Percentiles rank a stretch among this genome's conserved stretches.
Evolutionary conservation across 805 yeast species (phyloP).

Genomic region (Peterozyma xylosa): DNA sequence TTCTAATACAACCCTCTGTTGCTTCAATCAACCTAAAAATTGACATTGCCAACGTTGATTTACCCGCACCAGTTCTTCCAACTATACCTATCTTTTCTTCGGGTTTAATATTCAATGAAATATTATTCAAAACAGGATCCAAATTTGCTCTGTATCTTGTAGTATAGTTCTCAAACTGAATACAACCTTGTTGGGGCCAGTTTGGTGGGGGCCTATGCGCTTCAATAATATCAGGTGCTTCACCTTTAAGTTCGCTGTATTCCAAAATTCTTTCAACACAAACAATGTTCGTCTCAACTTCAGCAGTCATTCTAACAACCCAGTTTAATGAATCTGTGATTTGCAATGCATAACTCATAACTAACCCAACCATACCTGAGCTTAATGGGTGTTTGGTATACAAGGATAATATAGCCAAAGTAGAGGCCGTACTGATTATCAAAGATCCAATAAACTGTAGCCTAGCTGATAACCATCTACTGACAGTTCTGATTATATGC

Average conservation of each 20-base stretch:
- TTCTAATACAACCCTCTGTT: constrained; percentile 53
- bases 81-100: constrained; percentile 90
- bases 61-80: constrained; percentile 97
- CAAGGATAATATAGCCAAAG: constrained; percentile 59
- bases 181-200: constrained; percentile 73
- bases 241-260: constrained; percentile 46
- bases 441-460: constrained; percentile 86
- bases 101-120: constrained; percentile 57
- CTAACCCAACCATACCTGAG: constrained; percentile 81
- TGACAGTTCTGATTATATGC: constrained; percentile 87
- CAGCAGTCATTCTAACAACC: constrained; percentile 99
- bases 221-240: constrained; percentile 59
- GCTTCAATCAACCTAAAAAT: constrained; percentile 81
- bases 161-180: constrained; percentile 66
- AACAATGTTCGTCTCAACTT: constrained; percentile 94
- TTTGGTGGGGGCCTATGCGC: constrained; percentile 46
- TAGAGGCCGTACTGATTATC: constrained; percentile 81
- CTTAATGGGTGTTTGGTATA: constrained; percentile 25
- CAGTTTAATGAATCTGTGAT: constrained; percentile 91
- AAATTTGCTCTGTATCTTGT: constrained; percentile 78
- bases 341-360: constrained; percentile 88
- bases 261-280: constrained; percentile 64
- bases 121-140: constrained; percentile 68
- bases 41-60: constrained; percentile 78
- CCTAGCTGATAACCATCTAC: constrained; percentile 96